Conservation (phyloP, 148 eudicot genomes). For the Chenopodium formosanum region DNA sequence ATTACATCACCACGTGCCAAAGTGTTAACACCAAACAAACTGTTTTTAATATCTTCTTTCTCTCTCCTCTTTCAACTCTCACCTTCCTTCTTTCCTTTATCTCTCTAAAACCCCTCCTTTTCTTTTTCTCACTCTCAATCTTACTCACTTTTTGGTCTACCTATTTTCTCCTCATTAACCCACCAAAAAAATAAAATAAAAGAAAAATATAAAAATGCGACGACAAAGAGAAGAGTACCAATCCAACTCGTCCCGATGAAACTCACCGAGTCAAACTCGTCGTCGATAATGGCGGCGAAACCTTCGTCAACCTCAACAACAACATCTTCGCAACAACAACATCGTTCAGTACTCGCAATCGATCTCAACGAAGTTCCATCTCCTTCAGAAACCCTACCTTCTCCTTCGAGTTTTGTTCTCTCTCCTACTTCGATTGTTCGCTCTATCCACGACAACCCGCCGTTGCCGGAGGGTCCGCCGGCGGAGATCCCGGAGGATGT, state of each 20-base stretch:
- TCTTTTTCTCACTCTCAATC: neutral
- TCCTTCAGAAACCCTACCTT: constrained; percentile 39
- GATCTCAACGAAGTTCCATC: constrained; percentile 57
- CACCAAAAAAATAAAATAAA: neutral
- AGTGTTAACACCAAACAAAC: too few species aligned
- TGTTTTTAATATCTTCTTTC: too few species aligned
- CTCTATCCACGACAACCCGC: constrained; percentile 34
- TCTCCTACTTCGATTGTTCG: constrained; percentile 46
- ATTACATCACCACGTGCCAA: too few species aligned
- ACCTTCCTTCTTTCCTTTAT: neutral
- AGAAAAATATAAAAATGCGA: neutral
- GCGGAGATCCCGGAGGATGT: constrained; percentile 40
- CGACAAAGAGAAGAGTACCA: neutral
- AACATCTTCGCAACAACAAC: neutral
- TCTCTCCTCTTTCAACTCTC: neutral
- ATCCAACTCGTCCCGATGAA: constrained; percentile 4
- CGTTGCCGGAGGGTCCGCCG: constrained; percentile 34
- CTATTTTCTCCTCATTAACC: neutral
- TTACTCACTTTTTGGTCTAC: constrained; percentile 11
- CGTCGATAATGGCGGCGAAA: constrained; percentile 12
- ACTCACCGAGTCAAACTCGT: neutral
- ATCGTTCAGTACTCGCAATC: constrained; percentile 31
- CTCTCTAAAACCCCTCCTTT: neutral
- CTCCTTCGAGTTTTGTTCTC: constrained; percentile 15
- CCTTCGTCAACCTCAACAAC: neutral